Evolutionary conservation across 73 alveolate species (phyloP).

Genomic region (Uronychia setigera): DNA sequence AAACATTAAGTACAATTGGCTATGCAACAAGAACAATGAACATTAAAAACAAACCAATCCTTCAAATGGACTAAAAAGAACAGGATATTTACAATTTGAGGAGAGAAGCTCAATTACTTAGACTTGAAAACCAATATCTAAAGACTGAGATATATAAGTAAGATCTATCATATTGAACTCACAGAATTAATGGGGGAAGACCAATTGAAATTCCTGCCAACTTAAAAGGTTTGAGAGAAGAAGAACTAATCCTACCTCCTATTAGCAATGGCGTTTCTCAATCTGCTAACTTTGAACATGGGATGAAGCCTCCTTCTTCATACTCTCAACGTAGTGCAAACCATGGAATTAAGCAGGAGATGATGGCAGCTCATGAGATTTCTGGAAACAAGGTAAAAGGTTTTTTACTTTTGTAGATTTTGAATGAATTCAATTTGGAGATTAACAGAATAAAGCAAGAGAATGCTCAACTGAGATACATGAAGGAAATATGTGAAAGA

Average conservation of each 20-base stretch:
- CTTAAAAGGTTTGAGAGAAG: conserved; percentile 26
- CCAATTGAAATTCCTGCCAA: conserved; percentile 79
- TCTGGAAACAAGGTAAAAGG: neutral
- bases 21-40: conserved; percentile 98
- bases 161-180: neutral
- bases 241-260: conserved; percentile 57
- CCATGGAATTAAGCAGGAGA: conserved; percentile 35
- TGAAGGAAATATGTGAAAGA: conserved; percentile 91
- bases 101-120: conserved; percentile 85
- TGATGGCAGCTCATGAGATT: conserved; percentile 24
- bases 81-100: conserved; percentile 86
- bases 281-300: neutral
- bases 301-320: conserved; percentile 18
- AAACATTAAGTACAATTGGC: conserved; percentile 93
- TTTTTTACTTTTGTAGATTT: neutral
- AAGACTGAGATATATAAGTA: conserved; percentile 82
- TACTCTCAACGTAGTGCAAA: neutral
- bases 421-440: conserved; percentile 87
- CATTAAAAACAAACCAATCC: conserved; percentile 96
- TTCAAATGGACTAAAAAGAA: conserved; percentile 97
- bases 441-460: conserved; percentile 86
- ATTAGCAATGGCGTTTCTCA: conserved; percentile 44
- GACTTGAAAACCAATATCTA: conserved; percentile 94
- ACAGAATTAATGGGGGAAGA: conserved; percentile 78
- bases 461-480: conserved; percentile 88